Conservation (phyloP, 805 yeast genomes). For the Nakazawaea holstii region DNA sequence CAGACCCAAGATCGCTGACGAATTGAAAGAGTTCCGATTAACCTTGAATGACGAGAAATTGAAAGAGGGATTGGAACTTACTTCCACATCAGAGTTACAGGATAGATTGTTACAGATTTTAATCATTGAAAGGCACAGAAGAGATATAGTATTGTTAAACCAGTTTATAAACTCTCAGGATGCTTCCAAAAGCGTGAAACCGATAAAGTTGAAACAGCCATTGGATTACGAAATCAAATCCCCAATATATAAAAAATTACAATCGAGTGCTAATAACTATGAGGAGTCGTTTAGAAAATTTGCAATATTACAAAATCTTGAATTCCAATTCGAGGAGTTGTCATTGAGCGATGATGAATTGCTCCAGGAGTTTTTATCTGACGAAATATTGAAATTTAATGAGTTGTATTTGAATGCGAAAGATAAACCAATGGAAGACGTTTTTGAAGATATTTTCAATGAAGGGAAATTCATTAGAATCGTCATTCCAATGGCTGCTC, state of each 20-base stretch:
- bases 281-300: slow-evolving; percentile 24
- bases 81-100: slow-evolving; percentile 28
- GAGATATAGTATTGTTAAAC: slow-evolving; percentile 21
- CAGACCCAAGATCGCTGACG: slow-evolving; percentile 15
- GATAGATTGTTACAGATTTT: slow-evolving; percentile 26
- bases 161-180: slow-evolving; percentile 12
- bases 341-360: slow-evolving; percentile 14
- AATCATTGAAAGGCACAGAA: slow-evolving; percentile 29
- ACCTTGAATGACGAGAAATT: slow-evolving; percentile 14
- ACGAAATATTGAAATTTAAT: slow-evolving; percentile 20
- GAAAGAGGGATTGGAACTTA: slow-evolving; percentile 13
- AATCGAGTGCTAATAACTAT: slow-evolving; percentile 15
- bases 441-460: slow-evolving; percentile 16
- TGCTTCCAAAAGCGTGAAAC: slow-evolving; percentile 11
- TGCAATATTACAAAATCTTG: slow-evolving; percentile 29
- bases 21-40: slow-evolving; percentile 18
- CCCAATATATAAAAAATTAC: slow-evolving; percentile 19
- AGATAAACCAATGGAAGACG: slow-evolving; percentile 11
- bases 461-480: slow-evolving; percentile 24
- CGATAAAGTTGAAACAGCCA: slow-evolving; percentile 23
- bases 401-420: slow-evolving; percentile 11
- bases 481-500: slow-evolving; percentile 30
- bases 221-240: slow-evolving; percentile 28
- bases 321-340: slow-evolving; percentile 27
- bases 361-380: slow-evolving; percentile 24